phyloP scores from a whole-genome alignment of 495 filamentous ascomycete genomes.

The Podospora bellae-mahoneyi region DNA sequence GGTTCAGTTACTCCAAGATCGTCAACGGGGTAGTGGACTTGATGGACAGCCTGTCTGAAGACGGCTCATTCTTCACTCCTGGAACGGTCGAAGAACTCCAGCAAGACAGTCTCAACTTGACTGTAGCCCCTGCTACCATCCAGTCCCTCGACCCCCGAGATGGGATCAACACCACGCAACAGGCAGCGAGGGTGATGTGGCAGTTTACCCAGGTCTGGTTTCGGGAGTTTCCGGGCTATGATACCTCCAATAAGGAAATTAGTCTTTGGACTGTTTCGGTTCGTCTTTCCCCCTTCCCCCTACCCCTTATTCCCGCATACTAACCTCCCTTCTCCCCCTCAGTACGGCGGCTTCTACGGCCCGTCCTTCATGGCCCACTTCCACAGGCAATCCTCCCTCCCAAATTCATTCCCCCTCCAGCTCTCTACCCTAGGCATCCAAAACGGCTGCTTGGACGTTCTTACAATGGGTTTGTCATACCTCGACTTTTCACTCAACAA shows the following conservation, averaged over 20 bases:
- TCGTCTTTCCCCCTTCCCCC: constrained; percentile 57
- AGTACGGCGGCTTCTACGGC: constrained; percentile 50
- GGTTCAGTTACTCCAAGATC: constrained; percentile 12
- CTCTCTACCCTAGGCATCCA: constrained; percentile 56
- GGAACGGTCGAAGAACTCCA: neutral
- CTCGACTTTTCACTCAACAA: constrained; percentile 70
- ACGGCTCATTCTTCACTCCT: neutral
- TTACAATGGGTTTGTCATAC: constrained; percentile 62
- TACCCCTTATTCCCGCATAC: constrained; percentile 18
- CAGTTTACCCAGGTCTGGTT: constrained; percentile 68
- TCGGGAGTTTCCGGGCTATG: constrained; percentile 46
- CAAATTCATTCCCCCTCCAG: constrained; percentile 48
- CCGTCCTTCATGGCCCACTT: constrained; percentile 25
- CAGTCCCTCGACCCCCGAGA: constrained; percentile 45
- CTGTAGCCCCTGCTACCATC: constrained; percentile 47
- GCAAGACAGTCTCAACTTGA: neutral
- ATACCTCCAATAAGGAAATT: constrained; percentile 14
- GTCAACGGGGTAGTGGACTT: neutral
- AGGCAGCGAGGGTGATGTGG: constrained; percentile 60
- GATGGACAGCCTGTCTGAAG: neutral
- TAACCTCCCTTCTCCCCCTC: too few relatives aligned
- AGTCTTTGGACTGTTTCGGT: constrained; percentile 43
- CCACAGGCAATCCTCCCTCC: constrained; percentile 46
- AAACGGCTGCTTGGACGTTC: constrained; percentile 71
- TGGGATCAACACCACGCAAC: constrained; percentile 61